Conservation (phyloP, 257 asterid species). For the Petrea volubilis region DNA sequence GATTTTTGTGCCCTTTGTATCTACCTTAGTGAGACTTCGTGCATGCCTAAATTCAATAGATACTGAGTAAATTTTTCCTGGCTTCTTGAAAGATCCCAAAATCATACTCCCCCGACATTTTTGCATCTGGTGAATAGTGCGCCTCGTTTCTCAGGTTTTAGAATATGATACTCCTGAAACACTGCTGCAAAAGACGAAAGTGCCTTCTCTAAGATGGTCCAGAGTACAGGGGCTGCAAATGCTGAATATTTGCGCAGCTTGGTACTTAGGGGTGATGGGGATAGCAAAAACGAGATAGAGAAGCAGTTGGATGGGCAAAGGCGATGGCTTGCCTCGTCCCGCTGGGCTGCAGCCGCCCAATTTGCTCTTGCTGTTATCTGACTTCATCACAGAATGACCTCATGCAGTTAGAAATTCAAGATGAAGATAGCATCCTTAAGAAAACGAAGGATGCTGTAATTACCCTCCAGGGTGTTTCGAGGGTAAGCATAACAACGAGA, state of each 20-base stretch:
- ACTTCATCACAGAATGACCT: conserved; percentile 89
- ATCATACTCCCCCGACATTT: too few relatives aligned
- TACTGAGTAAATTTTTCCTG: too few relatives aligned
- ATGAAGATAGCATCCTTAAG: conserved; percentile 62
- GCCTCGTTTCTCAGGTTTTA: conserved; percentile 51
- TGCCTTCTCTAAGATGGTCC: conserved; percentile 95
- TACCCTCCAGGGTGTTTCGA: conserved; percentile 88
- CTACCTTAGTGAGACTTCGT: too few relatives aligned
- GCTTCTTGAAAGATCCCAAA: too few relatives aligned
- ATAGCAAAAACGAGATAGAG: conserved; percentile 36
- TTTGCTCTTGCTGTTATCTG: conserved; percentile 80
- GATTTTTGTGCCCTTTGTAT: too few relatives aligned
- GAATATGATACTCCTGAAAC: conserved; percentile 81
- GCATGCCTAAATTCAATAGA: too few relatives aligned
- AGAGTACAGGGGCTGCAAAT: conserved; percentile 92
- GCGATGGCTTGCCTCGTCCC: conserved; percentile 89
- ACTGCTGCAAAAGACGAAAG: conserved; percentile 65
- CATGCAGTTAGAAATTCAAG: conserved; percentile 59
- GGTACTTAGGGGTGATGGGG: conserved; percentile 48
- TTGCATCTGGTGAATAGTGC: background rate
- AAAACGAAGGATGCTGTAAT: conserved; percentile 87
- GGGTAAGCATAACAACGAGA: conserved; percentile 79
- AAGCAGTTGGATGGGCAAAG: conserved; percentile 70
- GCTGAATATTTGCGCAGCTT: conserved; percentile 83
- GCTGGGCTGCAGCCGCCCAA: conserved; percentile 96